phyloP scores from a whole-genome alignment of 192 early-diverging fungal species.

The Backusella circina region DNA sequence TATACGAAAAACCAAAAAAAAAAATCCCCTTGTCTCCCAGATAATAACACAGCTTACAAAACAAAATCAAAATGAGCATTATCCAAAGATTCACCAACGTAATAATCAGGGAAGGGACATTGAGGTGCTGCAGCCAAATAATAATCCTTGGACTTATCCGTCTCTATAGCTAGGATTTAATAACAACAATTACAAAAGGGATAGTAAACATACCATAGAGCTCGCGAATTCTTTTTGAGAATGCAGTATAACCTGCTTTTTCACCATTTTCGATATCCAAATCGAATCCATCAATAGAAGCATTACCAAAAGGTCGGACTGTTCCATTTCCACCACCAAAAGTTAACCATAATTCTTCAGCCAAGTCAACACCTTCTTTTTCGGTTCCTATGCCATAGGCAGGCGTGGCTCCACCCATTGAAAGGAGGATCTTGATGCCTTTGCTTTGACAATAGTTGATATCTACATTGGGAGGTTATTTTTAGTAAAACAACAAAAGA shows the following conservation, averaged over 20 bases:
- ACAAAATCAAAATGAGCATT: conserved; percentile 64
- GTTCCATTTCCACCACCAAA: conserved; percentile 62
- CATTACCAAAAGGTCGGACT: conserved; percentile 63
- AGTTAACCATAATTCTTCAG: conserved; percentile 70
- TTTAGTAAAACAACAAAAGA: background rate
- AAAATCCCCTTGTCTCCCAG: background rate
- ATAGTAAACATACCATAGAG: conserved; percentile 34
- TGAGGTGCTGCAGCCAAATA: conserved; percentile 69
- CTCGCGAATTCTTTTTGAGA: conserved; percentile 54
- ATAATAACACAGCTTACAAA: conserved; percentile 8
- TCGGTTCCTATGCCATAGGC: conserved; percentile 57
- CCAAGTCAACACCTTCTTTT: conserved; percentile 51
- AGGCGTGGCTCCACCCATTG: conserved; percentile 62
- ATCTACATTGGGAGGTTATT: conserved; percentile 32
- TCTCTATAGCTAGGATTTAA: conserved; percentile 41
- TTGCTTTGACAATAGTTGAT: conserved; percentile 66
- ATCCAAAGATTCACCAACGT: conserved; percentile 53
- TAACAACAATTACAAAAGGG: conserved; percentile 34
- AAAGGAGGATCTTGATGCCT: conserved; percentile 69
- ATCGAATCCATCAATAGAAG: conserved; percentile 46
- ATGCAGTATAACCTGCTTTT: conserved; percentile 50
- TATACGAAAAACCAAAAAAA: background rate
- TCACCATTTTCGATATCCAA: conserved; percentile 68
- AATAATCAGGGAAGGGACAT: conserved; percentile 69
- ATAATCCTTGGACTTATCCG: conserved; percentile 42